A percentile compares a stretch with the other conserved stretches of the same genome.
These are phyloP conservation scores for Candida manassasensis DNA, from an alignment of 805 yeast genomes.

Conservation along the genomic window DNA sequence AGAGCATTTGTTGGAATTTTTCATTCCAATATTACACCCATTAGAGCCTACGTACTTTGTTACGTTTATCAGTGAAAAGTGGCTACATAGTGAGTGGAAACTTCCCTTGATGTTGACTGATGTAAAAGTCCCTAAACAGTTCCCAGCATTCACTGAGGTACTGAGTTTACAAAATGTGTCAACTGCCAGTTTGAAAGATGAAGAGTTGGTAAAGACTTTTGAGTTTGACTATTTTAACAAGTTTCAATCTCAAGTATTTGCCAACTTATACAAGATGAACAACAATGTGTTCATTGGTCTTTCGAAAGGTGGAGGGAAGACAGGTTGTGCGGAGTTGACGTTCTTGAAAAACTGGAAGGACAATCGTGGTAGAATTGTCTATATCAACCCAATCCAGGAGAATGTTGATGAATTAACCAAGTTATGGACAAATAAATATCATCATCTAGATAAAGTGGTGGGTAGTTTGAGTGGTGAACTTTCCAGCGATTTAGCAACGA, in stretches of 20 bases:
- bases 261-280: slow-evolving; percentile 50
- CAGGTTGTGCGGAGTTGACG: slow-evolving; percentile 67
- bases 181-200: slow-evolving; percentile 41
- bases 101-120: slow-evolving; percentile 54
- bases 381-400: slow-evolving; percentile 61
- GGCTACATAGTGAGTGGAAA: slow-evolving; percentile 73
- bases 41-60: slow-evolving; percentile 68
- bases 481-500: slow-evolving; percentile 46
- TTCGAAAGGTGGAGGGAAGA: slow-evolving; percentile 74
- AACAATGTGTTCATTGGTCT: slow-evolving; percentile 64
- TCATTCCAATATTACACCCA: slow-evolving; percentile 57
- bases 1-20: slow-evolving; percentile 58
- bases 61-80: slow-evolving; percentile 68
- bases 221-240: slow-evolving; percentile 57
- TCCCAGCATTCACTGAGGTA: slow-evolving; percentile 58
- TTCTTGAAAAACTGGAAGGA: slow-evolving; percentile 68
- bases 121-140: slow-evolving; percentile 55
- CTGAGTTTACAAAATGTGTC: slow-evolving; percentile 49
- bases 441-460: slow-evolving; percentile 48
- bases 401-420: slow-evolving; percentile 43
- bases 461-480: slow-evolving; percentile 53
- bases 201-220: slow-evolving; percentile 45
- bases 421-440: slow-evolving; percentile 51
- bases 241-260: slow-evolving; percentile 70
- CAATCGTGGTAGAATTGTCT: slow-evolving; percentile 65